Conservation (phyloP, 192 early-diverging fungal genomes). For the Coemansia reversa region DNA sequence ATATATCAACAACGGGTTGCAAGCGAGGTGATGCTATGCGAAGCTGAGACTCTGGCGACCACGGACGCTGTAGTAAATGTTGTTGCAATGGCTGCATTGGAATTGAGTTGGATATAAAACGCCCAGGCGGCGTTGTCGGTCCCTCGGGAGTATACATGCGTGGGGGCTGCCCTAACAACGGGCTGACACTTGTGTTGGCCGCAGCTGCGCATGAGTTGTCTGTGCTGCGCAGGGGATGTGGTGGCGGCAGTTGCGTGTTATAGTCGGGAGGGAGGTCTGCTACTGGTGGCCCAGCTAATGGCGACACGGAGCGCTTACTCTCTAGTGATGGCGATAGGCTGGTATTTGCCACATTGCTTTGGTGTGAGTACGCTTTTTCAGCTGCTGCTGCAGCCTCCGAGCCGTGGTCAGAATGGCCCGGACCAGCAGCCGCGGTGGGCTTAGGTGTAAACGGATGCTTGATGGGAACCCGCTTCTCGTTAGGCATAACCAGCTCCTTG, state of each 20-base stretch:
- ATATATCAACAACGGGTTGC: constrained; percentile 37
- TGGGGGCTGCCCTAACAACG: constrained; percentile 26
- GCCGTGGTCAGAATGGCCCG: background rate
- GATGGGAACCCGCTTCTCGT: constrained; percentile 44
- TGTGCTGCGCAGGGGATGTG: constrained; percentile 41
- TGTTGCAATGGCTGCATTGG: constrained; percentile 10
- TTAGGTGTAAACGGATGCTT: constrained; percentile 53
- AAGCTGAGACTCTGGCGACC: constrained; percentile 24
- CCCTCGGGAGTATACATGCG: constrained; percentile 48
- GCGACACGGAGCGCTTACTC: constrained; percentile 16
- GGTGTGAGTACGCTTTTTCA: background rate
- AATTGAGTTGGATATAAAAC: background rate
- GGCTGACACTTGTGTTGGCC: constrained; percentile 27
- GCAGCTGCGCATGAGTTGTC: constrained; percentile 30
- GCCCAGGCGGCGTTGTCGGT: constrained; percentile 7
- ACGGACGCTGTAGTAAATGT: constrained; percentile 14
- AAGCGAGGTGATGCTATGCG: constrained; percentile 32
- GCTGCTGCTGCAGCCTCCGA: background rate
- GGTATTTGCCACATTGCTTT: background rate
- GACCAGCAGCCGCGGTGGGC: constrained; percentile 8
- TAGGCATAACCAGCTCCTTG: constrained; percentile 52
- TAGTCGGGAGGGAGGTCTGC: constrained; percentile 49
- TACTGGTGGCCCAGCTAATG: constrained; percentile 7
- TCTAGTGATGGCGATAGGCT: constrained; percentile 3
- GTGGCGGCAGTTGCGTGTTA: constrained; percentile 53